Conservation (phyloP, 1,284 basidiomycete species). For the Rhizoctonia solani region DNA sequence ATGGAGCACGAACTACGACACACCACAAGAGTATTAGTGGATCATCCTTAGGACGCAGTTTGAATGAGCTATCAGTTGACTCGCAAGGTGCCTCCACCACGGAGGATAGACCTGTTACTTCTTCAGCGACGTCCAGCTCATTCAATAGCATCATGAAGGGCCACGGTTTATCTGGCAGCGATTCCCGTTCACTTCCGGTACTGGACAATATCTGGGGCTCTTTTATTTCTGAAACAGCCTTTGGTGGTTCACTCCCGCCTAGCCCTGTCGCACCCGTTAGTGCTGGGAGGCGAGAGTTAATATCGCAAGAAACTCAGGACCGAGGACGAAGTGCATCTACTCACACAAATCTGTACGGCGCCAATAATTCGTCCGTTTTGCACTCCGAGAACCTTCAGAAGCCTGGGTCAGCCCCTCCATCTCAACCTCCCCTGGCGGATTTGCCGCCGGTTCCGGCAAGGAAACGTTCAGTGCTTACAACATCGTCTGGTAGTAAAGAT, state of each 20-base stretch:
- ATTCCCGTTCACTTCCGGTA: conserved; percentile 24
- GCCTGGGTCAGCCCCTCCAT: background rate
- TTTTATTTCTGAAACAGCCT: conserved; percentile 29
- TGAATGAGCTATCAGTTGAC: no score
- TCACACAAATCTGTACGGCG: no score
- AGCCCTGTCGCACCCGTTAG: background rate
- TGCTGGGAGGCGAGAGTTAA: background rate
- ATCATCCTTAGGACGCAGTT: no score
- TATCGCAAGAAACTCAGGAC: background rate
- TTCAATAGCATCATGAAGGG: background rate
- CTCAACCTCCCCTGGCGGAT: background rate
- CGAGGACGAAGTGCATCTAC: no score
- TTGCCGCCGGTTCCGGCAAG: background rate
- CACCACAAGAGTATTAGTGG: no score
- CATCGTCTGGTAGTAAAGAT: no score
- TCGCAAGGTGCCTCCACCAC: no score
- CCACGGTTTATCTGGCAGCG: conserved; percentile 1
- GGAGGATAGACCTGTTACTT: no score
- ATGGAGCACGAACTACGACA: background rate
- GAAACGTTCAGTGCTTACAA: background rate
- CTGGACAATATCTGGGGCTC: conserved; percentile 30
- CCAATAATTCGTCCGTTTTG: no score
- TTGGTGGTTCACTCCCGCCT: conserved; percentile 11
- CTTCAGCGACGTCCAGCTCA: background rate
- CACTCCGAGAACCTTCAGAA: background rate